Evolutionary conservation across 306 rosid genomes (phyloP), one percentile per base, ranked within the genome.

Genomic region (Sesbania bispinosa): DNA sequence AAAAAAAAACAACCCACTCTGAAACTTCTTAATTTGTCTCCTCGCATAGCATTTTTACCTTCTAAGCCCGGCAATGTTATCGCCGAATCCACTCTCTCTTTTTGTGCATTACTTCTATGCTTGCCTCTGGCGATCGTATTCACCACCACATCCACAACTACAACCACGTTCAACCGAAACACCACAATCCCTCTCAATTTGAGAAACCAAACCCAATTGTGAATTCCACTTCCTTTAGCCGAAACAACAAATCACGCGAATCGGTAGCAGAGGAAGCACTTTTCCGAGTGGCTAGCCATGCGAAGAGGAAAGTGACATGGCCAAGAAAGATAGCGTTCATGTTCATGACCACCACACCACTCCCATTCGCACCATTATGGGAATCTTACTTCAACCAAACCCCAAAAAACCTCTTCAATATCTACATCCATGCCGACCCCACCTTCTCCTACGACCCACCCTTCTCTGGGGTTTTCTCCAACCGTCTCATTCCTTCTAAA

Each of bases 391-490:
- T 89, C 70, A 51, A 71, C 54, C 13, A 50, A 19, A 79, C 85
- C 39, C 71, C 83, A 0, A 51, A 75, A 1, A 59, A 51, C 13
- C 80, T 74, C 5, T 89, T 39, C 82, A 85, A 82, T 6, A 47
- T 92, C 9, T 92, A 92, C 79, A 21, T 92, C 68, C 96, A 92
- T 47, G 92, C 92, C 1, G 92, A 92, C 59, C 93, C 97, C 3
- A 55, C 58, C 1, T 23, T 29, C 23, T 0, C 10, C 0, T 87
- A 89, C n/a, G 20, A 89, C 15, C 69, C 85, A 1, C 88, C 88
- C 0, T 89, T 92, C 41, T 63, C 87, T 2, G 85, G 94, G 4
- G 82, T 89, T 0, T 89, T 89, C 75, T 50, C 73, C 13, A 13
- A 62, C 76, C 83, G 92, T 1, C 47, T 81, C 23, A 89, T 89